Conservation (phyloP, 768 basidiomycete species). For the Dacryopinax spathularia region DNA sequence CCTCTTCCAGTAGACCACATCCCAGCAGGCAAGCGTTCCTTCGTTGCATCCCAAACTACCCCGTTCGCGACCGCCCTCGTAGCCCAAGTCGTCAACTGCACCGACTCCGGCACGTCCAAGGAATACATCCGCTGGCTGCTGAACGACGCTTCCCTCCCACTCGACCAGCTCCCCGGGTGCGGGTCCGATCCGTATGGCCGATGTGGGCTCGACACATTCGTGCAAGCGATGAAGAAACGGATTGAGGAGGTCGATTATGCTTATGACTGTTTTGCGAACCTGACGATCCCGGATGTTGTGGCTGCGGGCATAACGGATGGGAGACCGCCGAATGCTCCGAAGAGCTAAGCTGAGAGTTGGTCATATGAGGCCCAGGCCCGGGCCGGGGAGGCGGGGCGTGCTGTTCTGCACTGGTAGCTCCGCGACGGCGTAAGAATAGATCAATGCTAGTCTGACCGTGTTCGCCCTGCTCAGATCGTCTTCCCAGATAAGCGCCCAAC, state of each 20-base stretch:
- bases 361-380: no score
- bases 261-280: slow-evolving; percentile 49
- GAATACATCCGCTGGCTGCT: slow-evolving; percentile 66
- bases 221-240: slow-evolving; percentile 50
- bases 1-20: slow-evolving; percentile 66
- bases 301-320: no score
- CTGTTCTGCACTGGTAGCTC: no score
- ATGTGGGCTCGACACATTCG: slow-evolving; percentile 60
- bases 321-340: no score
- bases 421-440: no score
- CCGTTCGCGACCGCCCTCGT: slow-evolving; percentile 74
- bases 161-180: slow-evolving; percentile 67
- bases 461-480: no score
- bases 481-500: no score
- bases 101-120: slow-evolving; percentile 27
- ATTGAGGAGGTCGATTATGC: slow-evolving; percentile 56
- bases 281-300: slow-evolving; percentile 32
- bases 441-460: no score
- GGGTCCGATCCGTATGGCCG: slow-evolving; percentile 62
- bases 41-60: slow-evolving; percentile 62
- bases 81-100: slow-evolving; percentile 48
- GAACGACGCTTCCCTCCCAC: slow-evolving; percentile 75
- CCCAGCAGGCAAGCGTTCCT: slow-evolving; percentile 37
- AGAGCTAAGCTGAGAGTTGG: no score
- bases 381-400: no score